A percentile compares a stretch with the other conserved stretches of the same genome.
phyloP scores from a whole-genome alignment of 352 stramenopile species.

The Phytophthora multivora region DNA sequence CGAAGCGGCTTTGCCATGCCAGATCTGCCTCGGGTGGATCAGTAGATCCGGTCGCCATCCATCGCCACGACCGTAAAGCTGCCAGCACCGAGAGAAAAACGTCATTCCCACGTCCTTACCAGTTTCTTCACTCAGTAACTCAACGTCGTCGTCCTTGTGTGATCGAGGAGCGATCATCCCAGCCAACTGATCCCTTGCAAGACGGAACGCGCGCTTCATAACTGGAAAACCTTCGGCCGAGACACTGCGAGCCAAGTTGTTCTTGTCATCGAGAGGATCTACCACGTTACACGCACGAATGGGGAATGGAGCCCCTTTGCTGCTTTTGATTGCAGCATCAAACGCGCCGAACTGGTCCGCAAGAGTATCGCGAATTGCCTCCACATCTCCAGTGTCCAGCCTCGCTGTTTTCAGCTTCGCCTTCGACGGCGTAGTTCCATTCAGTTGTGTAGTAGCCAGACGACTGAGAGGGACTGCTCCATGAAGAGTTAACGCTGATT shows the following conservation, averaged over 20 bases:
- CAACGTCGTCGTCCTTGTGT: slow-evolving; percentile 21
- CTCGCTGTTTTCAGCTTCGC: slow-evolving; percentile 25
- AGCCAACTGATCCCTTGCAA: slow-evolving; percentile 61
- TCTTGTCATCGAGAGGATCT: slow-evolving; percentile 85
- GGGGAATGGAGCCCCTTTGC: slow-evolving; percentile 46
- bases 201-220: slow-evolving; percentile 71
- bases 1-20: slow-evolving; percentile 47
- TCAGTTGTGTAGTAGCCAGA: slow-evolving; percentile 50
- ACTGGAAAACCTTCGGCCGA: slow-evolving; percentile 72
- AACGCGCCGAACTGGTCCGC: slow-evolving; percentile 66
- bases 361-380: slow-evolving; percentile 50
- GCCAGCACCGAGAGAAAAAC: slow-evolving; percentile 70
- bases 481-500: slow-evolving; percentile 80
- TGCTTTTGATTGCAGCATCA: slow-evolving; percentile 37
- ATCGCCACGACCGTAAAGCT: slow-evolving; percentile 69
- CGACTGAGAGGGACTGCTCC: slow-evolving; percentile 64
- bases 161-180: slow-evolving; percentile 36
- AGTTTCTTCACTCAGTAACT: slow-evolving; percentile 23
- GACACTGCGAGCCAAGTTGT: slow-evolving; percentile 87
- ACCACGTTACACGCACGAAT: slow-evolving; percentile 89
- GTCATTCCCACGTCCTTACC: slow-evolving; percentile 36
- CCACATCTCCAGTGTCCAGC: slow-evolving; percentile 51
- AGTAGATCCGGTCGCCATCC: slow-evolving; percentile 82
- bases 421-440: slow-evolving; percentile 21
- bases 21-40: slow-evolving; percentile 77